Percentiles rank a stretch among this genome's conserved stretches.
These are phyloP conservation scores for Calonectria henricotiae DNA, from an alignment of 2,329 filamentous ascomycete species.

Conservation along the genomic window DNA sequence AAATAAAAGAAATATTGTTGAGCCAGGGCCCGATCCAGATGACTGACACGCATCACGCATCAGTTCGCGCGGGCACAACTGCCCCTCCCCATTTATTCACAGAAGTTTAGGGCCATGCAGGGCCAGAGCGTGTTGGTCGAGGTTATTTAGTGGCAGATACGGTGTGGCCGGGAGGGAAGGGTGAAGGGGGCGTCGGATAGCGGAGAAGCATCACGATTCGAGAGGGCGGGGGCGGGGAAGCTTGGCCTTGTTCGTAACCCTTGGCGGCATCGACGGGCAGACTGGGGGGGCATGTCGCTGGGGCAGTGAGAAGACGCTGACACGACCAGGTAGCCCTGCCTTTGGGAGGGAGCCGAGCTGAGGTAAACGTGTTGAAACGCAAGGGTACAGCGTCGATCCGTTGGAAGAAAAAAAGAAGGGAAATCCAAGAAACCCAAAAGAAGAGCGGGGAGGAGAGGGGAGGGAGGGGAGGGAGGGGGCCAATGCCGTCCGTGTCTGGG, in stretches of 20 bases:
- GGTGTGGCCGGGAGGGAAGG: constrained; percentile 14
- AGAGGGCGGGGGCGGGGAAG: constrained; percentile 27
- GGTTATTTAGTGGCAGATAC: constrained; percentile 29
- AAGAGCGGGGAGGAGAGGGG: background rate
- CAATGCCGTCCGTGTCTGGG: constrained; percentile 11
- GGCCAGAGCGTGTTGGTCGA: constrained; percentile 39
- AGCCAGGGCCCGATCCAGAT: constrained; percentile 39
- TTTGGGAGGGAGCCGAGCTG: constrained; percentile 14
- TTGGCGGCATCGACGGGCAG: background rate
- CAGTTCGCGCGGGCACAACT: constrained; percentile 41
- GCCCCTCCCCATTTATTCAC: constrained; percentile 33
- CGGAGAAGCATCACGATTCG: constrained; percentile 34
- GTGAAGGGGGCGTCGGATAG: background rate
- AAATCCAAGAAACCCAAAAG: background rate
- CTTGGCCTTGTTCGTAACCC: background rate
- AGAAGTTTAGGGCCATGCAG: constrained; percentile 40
- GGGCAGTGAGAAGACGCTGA: constrained; percentile 22
- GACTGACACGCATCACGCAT: constrained; percentile 40
- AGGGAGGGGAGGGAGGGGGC: background rate
- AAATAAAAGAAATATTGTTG: constrained; percentile 39
- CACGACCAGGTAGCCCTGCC: background rate
- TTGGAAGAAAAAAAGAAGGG: background rate
- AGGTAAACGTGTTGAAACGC: background rate
- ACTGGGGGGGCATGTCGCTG: background rate
- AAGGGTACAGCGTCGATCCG: constrained; percentile 11